Percentiles rank a stretch among this genome's conserved stretches.
Conservation (phyloP, 495 filamentous ascomycete genomes). For the Podospora tetraspora region DNA sequence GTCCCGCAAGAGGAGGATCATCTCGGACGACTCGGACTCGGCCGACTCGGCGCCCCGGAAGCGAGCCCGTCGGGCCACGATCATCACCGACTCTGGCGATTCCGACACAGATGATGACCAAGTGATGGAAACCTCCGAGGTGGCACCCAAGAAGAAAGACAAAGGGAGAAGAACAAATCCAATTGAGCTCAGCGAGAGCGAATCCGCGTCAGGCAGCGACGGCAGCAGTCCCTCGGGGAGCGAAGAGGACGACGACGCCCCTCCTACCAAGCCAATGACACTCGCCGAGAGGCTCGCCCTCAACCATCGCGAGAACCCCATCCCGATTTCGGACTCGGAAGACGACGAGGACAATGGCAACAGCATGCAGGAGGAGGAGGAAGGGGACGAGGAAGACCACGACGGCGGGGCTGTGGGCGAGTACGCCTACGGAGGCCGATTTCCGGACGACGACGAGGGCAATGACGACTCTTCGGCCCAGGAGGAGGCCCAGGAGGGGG, state of each 20-base stretch:
- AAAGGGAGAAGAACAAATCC: background rate
- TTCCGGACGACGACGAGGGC: conserved; percentile 1
- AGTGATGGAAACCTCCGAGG: background rate
- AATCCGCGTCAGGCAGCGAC: background rate
- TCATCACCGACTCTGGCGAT: background rate
- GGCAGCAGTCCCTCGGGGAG: background rate
- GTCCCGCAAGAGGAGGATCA: background rate
- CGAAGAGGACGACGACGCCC: background rate
- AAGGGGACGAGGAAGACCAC: background rate
- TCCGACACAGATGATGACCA: background rate
- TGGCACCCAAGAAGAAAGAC: background rate
- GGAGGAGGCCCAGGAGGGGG: conserved; percentile 3
- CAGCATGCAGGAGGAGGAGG: background rate
- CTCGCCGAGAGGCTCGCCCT: conserved; percentile 7
- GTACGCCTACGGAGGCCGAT: background rate
- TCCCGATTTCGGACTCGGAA: conserved; percentile 1
- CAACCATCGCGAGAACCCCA: conserved; percentile 5
- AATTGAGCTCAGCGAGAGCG: background rate
- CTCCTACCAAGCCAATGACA: background rate
- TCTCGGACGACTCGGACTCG: conserved; percentile 11
- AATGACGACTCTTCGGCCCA: background rate
- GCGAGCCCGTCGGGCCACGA: background rate
- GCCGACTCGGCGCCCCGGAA: conserved; percentile 13
- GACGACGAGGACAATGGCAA: background rate
- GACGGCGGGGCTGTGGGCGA: background rate